Evolutionary conservation across 805 yeast species (phyloP), one percentile per base, ranked within the genome.

Genomic region (Hanseniaspora hatyaiensis): DNA sequence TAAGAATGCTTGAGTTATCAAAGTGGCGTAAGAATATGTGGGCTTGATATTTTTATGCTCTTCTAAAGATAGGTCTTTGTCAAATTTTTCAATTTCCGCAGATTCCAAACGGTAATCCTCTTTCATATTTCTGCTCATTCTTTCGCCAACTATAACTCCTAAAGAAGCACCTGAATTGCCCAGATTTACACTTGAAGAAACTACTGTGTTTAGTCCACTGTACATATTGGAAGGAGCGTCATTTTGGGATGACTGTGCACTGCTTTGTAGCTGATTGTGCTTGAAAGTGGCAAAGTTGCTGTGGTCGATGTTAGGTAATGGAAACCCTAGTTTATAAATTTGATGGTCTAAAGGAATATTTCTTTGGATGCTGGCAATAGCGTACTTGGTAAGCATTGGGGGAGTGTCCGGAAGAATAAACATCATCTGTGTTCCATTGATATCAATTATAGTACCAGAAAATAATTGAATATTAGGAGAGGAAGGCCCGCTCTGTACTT

Each of bases 341-440:
- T 39, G 32, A 33, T 48, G 51, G 18, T 48, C 41, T 3, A 32
- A 9, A 0, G 51, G 47, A 20, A 48, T 48, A 15, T 28, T 48
- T 26, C 43, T 43, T 28, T 63, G 57, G 44, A 69, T 52, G 26
- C 59, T 52, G 18, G 61, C 63, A 34, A 70, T 50, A 3, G 67
- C 57, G 34, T 52, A 50, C 18, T 57, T 60, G 4, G 82, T 74
- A 6, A 88, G 71, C 29, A 65, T 66, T 2, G 96, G 95, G 11
- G 77, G 76, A 4, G 84, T 78, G 61, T 88, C 96, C 1, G 99
- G 99, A 54, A 92, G 69, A 32, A 92, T 92, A 60, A 92, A 92
- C 94, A 92, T 89, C 97, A 92, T 92, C 65, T 92, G 97, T 9
- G 95, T 87, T 5, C 96, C 96, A 15, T 97, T 97, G 39, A 92